These are phyloP conservation scores for Gracilaria domingensis DNA, from an alignment of 23 red algal species.

Conservation along the genomic window DNA sequence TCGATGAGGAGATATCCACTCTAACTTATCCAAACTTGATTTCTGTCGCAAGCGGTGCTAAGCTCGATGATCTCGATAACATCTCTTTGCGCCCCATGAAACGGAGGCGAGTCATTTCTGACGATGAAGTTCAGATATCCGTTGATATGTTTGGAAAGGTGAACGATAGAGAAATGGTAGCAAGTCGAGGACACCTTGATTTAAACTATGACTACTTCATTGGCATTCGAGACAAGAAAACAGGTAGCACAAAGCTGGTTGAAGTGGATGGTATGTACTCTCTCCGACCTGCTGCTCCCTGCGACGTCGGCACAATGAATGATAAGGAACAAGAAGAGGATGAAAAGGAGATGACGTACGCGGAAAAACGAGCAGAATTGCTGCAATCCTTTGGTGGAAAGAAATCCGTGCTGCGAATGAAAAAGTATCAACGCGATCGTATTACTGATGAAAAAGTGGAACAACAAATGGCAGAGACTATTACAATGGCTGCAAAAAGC, in stretches of 20 bases:
- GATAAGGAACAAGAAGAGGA: not conserved
- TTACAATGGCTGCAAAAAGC: conserved; percentile 38
- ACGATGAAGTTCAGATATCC: conserved; percentile 18
- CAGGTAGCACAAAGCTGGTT: conserved; percentile 31
- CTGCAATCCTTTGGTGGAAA: conserved; percentile 56
- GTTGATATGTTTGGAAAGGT: conserved; percentile 43
- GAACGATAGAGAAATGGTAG: conserved; percentile 20
- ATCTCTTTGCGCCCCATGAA: conserved; percentile 26
- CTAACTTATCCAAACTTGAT: conserved; percentile 37
- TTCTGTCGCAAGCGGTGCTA: not conserved
- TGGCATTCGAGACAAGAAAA: conserved; percentile 55
- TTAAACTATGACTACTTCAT: conserved; percentile 61
- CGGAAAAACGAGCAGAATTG: conserved; percentile 38
- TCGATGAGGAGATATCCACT: conserved; percentile 1
- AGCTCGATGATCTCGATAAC: conserved; percentile 6
- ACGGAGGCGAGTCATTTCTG: conserved; percentile 22
- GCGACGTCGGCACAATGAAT: not conserved
- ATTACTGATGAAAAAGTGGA: conserved; percentile 70
- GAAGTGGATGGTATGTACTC: conserved; percentile 57
- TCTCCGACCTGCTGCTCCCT: conserved; percentile 7
- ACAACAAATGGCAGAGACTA: conserved; percentile 23
- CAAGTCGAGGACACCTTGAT: conserved; percentile 30
- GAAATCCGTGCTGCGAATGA: conserved; percentile 18
- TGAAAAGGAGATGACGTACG: conserved; percentile 21
- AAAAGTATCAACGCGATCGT: conserved; percentile 45